Evolutionary conservation across 306 rosid species (phyloP).

Genomic region (Vicia villosa): DNA sequence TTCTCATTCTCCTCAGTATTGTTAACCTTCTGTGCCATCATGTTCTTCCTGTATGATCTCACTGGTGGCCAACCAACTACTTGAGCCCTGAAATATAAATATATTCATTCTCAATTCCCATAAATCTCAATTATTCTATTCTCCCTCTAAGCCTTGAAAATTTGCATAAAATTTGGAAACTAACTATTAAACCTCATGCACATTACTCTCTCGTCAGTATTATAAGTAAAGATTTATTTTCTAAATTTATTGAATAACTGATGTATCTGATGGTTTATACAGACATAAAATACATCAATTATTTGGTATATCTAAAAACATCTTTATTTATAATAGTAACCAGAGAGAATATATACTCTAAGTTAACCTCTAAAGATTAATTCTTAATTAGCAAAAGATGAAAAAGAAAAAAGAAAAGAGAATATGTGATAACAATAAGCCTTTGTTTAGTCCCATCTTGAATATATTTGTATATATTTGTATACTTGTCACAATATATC

Average conservation of each 20-base stretch:
- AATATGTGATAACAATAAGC: not conserved
- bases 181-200: slow-evolving; percentile 16
- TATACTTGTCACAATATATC: too few species aligned
- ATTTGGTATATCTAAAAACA: too few species aligned
- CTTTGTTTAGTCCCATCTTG: too few species aligned
- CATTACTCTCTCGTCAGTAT: too few species aligned
- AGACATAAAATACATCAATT: too few species aligned
- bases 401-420: not conserved
- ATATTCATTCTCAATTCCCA: slow-evolving; percentile 25
- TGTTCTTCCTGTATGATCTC: slow-evolving; percentile 88
- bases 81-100: slow-evolving; percentile 66
- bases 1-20: slow-evolving; percentile 46
- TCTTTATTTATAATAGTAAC: too few species aligned
- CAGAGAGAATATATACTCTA: too few species aligned
- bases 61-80: slow-evolving; percentile 99
- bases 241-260: too few species aligned
- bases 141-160: not conserved
- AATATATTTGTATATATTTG: too few species aligned
- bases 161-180: not conserved
- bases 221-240: too few species aligned
- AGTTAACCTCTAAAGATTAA: not conserved
- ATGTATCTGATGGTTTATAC: too few species aligned
- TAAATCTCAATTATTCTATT: slow-evolving; percentile 8
- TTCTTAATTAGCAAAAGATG: not conserved
- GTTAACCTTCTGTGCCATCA: slow-evolving; percentile 70